A percentile compares a stretch with the other conserved stretches of the same genome.
Conservation (phyloP, 1,139 yeast species). For the Debaryomyces robertsiae region DNA sequence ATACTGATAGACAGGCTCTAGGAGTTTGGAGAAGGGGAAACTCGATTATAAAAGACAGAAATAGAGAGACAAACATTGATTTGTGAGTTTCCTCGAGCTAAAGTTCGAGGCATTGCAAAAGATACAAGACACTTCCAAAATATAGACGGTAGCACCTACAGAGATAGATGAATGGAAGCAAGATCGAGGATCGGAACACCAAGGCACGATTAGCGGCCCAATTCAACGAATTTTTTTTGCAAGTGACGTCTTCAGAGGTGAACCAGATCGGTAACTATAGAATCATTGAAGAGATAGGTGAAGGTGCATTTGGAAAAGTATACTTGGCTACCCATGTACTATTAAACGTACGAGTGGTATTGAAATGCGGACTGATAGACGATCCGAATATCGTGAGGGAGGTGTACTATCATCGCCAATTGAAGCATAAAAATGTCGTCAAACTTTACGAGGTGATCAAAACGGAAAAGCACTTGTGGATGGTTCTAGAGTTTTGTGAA, state of each 20-base stretch:
- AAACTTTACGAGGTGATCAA: constrained; percentile 83
- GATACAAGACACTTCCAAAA: not conserved
- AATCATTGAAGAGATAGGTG: constrained; percentile 73
- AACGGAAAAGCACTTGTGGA: constrained; percentile 79
- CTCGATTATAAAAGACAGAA: not conserved
- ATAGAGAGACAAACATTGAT: not conserved
- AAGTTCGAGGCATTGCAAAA: too few relatives aligned
- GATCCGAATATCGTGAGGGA: constrained; percentile 93
- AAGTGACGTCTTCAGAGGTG: constrained; percentile 53
- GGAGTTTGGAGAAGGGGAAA: too few relatives aligned
- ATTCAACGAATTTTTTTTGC: constrained; percentile 61
- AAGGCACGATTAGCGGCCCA: constrained; percentile 60
- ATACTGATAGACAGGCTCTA: too few relatives aligned
- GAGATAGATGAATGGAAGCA: constrained; percentile 21
- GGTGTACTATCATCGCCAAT: constrained; percentile 83
- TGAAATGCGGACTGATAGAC: constrained; percentile 79
- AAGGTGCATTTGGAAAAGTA: constrained; percentile 91
- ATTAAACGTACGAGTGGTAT: constrained; percentile 74
- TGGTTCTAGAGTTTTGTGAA: constrained; percentile 87
- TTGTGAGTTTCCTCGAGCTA: not conserved
- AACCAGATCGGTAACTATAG: constrained; percentile 77
- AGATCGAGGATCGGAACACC: constrained; percentile 31
- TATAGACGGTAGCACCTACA: not conserved
- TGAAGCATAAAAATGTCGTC: constrained; percentile 82
- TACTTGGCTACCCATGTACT: constrained; percentile 79